Evolutionary conservation across 345 rosid genomes (phyloP), one percentile per base, ranked within the genome.

Genomic region (Dipteronia dyeriana): DNA sequence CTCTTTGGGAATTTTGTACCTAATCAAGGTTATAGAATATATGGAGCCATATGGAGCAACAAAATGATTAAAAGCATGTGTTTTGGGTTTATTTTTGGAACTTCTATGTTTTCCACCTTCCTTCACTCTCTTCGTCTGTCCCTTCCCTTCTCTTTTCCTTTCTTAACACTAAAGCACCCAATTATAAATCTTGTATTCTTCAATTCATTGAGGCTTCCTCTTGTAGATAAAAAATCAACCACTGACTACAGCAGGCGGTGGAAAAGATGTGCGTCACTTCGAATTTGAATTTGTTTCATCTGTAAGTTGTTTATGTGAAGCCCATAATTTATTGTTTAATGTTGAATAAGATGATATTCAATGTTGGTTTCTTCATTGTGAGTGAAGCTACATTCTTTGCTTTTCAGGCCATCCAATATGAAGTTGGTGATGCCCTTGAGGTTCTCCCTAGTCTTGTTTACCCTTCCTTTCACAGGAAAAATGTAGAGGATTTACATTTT

Each of bases 401-500:
- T 69, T 78, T 83, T 61, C 82, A 94, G 99, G 81, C 78, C 70
- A 76, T 83, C 29, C 63, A 76, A 71, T 94, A 91, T 82, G 92
- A 89, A 79, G 88, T 91, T 20, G 99, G 98, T 63, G 97, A 94
- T 85, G 94, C 92, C 73, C 88, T 96, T 76, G 98, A 94, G 87
- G 74, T 96, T 84, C 95, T 94, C 22, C 98, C 99, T 76, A 69
- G 86, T 69, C 98, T 8, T 41, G 45, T 9, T 41, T 9, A 1
- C 45, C 45, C 4, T 41, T 41, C 45, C 45, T 41, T 41, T 41
- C 11, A 41, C 45, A 41, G 45, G 45, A 41, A 41, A 41, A 41
- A 41, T 9, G 45, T 10, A 41, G 45, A 41, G 8, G 45, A 41
- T 41, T 41, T 41, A 41, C 45, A 41, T 8, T 41, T 9, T 9